Base-by-base conservation (phyloP, 805 yeast genomes). In the Sugiyamaella boreocaroliniensis region DNA sequence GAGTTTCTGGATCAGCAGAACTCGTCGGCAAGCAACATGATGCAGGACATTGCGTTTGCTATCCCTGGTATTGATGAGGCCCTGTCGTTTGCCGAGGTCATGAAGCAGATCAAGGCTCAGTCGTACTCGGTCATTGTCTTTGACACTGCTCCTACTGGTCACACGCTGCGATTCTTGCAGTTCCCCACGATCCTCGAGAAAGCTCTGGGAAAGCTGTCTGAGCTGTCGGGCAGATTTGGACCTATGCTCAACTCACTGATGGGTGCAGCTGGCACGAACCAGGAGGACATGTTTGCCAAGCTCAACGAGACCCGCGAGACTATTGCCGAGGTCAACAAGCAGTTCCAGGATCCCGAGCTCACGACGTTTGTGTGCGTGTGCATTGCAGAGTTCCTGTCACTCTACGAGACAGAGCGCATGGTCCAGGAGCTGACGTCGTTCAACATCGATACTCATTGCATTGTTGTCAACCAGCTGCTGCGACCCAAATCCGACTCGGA, bases 121-220 rank as follows among this genome's bases (percentile, higher is more conserved):
- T 76, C 76, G 46, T 93, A 86, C 68, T 89, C 86, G 61, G 89
- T 96, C 8, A 90, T 93, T 59, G 89, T 93, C 60, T 93, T 93
- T 65, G 99, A 93, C 70, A 93, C 99, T n/a, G 99, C 99, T 0
- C 99, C 99, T 62, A 93, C 99, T 0, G 99, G 99, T 40, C 99
- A 93, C 71, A 93, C 99, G 1, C 76, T 93, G 62, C 81, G 99
- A 64, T 93, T 93, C 70, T 76, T 93, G 68, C 97, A 90, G 71
- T 80, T 93, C 64, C 99, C 99, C 40, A 80, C 95, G 29, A 90
- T 97, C 2, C 74, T 93, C 56, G 95, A 89, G 62, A 89, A 88
- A 68, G 78, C 95, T 40, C 76, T 93, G 61, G 83, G 85, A 48
- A 93, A 92, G 66, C 83, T 93, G 68, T 83, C 89, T 63, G 95